Conservation (phyloP, 2,329 filamentous ascomycete genomes). For the Emericellopsis cladophorae region DNA sequence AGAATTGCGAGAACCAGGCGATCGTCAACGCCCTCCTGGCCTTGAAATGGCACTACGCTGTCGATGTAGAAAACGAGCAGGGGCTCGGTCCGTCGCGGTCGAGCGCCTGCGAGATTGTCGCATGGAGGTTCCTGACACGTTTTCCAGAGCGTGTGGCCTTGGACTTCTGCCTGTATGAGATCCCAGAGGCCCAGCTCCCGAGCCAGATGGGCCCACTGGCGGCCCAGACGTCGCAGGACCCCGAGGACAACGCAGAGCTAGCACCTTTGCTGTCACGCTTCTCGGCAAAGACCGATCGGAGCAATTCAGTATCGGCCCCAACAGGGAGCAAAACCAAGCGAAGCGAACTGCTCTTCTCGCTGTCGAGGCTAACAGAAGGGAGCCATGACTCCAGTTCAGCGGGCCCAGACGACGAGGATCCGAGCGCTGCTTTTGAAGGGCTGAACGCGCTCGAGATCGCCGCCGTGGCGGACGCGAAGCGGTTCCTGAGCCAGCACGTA, state of each 20-base stretch:
- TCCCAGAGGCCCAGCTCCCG: slow-evolving; percentile 29
- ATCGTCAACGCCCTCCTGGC: slow-evolving; percentile 66
- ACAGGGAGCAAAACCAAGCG: slow-evolving; percentile 29
- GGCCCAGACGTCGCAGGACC: slow-evolving; percentile 5
- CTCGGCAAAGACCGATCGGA: slow-evolving; percentile 5
- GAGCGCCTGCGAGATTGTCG: slow-evolving; percentile 67
- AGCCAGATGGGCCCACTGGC: slow-evolving; percentile 4
- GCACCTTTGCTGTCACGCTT: slow-evolving; percentile 28
- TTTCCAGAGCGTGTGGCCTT: slow-evolving; percentile 63
- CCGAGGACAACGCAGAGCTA: slow-evolving; percentile 33
- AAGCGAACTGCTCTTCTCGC: slow-evolving; percentile 36
- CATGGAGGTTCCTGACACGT: slow-evolving; percentile 63
- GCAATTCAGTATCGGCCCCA: slow-evolving; percentile 7
- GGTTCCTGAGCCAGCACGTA: slow-evolving; percentile 67
- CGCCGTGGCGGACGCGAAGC: slow-evolving; percentile 68
- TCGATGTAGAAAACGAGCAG: slow-evolving; percentile 43
- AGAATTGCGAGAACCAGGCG: slow-evolving; percentile 50
- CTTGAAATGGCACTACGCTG: slow-evolving; percentile 61
- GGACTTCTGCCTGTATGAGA: slow-evolving; percentile 61
- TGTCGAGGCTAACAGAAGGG: slow-evolving; percentile 37
- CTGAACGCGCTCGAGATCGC: slow-evolving; percentile 84
- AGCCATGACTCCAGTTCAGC: slow-evolving; percentile 17
- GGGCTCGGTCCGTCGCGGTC: slow-evolving; percentile 57
- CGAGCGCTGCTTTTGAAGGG: slow-evolving; percentile 60
- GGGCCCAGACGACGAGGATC: slow-evolving; percentile 36